Conservation (phyloP, 768 basidiomycete species). For the Amanita exitialis region DNA sequence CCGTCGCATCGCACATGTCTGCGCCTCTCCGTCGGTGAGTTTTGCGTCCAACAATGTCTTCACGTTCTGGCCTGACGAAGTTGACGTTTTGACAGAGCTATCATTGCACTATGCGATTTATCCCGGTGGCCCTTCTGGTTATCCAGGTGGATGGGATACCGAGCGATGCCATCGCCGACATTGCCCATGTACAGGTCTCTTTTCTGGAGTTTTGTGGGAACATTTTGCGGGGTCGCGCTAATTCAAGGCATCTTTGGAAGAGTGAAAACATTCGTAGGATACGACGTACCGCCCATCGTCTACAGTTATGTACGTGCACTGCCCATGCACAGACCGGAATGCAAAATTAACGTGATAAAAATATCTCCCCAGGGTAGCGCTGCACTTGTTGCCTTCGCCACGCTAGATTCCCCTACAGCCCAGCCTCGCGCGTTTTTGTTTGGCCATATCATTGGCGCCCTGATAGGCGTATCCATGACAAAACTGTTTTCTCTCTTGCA, state of each 20-base stretch:
- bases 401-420: slow-evolving; percentile 39
- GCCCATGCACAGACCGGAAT: not conserved
- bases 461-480: slow-evolving; percentile 39
- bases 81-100: not conserved
- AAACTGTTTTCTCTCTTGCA: slow-evolving; percentile 39
- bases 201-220: slow-evolving; percentile 43
- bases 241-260: slow-evolving; percentile 41
- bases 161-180: slow-evolving; percentile 21
- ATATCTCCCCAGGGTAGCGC: slow-evolving; percentile 33
- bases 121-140: slow-evolving; percentile 20
- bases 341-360: not conserved
- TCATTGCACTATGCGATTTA: not conserved
- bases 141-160: slow-evolving; percentile 36
- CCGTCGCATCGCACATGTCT: not conserved
- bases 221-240: slow-evolving; percentile 37
- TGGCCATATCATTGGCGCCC: slow-evolving; percentile 40
- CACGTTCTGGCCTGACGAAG: not conserved
- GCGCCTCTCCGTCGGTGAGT: not conserved
- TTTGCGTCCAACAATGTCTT: not conserved
- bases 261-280: slow-evolving; percentile 32
- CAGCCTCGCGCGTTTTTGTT: slow-evolving; percentile 42
- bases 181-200: slow-evolving; percentile 27
- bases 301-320: slow-evolving; percentile 33
- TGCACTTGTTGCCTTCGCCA: slow-evolving; percentile 39
- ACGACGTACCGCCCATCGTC: slow-evolving; percentile 35